Evolutionary conservation across 2,329 filamentous ascomycete species (phyloP).

Genomic region (Aspergillus neoniger): DNA sequence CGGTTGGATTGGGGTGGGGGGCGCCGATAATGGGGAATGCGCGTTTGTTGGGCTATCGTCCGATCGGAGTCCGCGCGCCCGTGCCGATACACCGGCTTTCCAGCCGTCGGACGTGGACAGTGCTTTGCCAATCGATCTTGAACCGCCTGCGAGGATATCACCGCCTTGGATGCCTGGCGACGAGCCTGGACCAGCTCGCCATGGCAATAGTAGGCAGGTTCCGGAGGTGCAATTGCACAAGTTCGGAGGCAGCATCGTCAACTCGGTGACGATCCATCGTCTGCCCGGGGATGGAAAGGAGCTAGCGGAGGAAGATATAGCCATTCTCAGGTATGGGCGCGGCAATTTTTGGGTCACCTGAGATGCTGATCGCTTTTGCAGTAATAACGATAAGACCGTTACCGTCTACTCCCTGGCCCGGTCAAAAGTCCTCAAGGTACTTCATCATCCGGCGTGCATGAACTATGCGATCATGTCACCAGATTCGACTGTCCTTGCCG

Average conservation of each 20-base stretch:
- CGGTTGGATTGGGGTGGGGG: slow-evolving; percentile 89
- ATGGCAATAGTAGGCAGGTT: slow-evolving; percentile 22
- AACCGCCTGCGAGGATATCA: slow-evolving; percentile 28
- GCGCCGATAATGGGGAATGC: slow-evolving; percentile 80
- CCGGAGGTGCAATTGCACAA: slow-evolving; percentile 58
- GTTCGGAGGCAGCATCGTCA: slow-evolving; percentile 65
- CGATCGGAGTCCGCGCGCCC: slow-evolving; percentile 39
- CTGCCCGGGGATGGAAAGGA: slow-evolving; percentile 46
- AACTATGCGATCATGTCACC: slow-evolving; percentile 95
- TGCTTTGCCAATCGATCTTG: slow-evolving; percentile 56
- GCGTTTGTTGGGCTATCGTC: slow-evolving; percentile 68
- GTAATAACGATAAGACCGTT: slow-evolving; percentile 90
- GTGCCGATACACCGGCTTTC: slow-evolving; percentile 40
- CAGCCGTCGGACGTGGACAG: slow-evolving; percentile 55
- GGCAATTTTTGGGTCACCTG: slow-evolving; percentile 47
- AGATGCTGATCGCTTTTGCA: slow-evolving; percentile 61
- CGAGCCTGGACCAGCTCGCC: slow-evolving; percentile 21
- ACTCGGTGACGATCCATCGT: slow-evolving; percentile 66
- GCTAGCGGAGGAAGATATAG: slow-evolving; percentile 58
- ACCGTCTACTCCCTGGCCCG: slow-evolving; percentile 76
- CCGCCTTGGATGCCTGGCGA: slow-evolving; percentile 28
- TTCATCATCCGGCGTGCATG: slow-evolving; percentile 80
- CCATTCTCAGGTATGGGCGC: slow-evolving; percentile 48
- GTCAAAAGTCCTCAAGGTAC: slow-evolving; percentile 66
- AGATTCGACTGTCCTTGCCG: slow-evolving; percentile 75